These are phyloP conservation scores for Ceratobasidium sp. DNA, from an alignment of 1,284 basidiomycete genomes.

Conservation along the genomic window DNA sequence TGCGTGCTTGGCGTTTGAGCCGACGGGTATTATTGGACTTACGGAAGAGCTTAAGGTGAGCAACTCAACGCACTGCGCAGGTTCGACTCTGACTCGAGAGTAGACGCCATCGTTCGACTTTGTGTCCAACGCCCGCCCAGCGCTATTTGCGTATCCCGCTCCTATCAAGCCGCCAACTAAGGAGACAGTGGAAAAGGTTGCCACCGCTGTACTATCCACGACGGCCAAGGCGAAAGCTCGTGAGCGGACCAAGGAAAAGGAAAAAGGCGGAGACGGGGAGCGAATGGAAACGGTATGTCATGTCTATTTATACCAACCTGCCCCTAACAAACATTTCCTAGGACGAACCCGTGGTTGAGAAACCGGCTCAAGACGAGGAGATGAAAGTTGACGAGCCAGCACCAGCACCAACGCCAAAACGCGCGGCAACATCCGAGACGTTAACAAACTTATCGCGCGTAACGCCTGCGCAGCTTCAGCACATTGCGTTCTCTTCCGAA, in stretches of 20 bases:
- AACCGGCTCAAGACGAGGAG: conserved; percentile 70
- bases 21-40: conserved; percentile 92
- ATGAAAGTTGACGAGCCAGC: conserved; percentile 73
- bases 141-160: conserved; percentile 89
- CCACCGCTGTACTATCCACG: conserved; percentile 92
- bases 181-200: conserved; percentile 88
- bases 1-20: conserved; percentile 89
- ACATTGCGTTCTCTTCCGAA: conserved; percentile 83
- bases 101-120: conserved; percentile 92
- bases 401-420: conserved; percentile 52
- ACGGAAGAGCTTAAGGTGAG: conserved; percentile 83
- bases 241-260: conserved; percentile 75
- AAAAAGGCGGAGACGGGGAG: conserved; percentile 83
- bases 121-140: conserved; percentile 85
- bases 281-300: conserved; percentile 80
- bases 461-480: conserved; percentile 86
- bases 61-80: conserved; percentile 13
- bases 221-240: conserved; percentile 94
- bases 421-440: conserved; percentile 81
- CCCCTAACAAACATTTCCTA: conserved; percentile 28
- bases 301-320: background rate
- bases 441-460: conserved; percentile 93
- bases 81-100: background rate
- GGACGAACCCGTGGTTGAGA: conserved; percentile 64
- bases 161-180: conserved; percentile 88